Percentiles rank a stretch among this genome's conserved stretches.
phyloP scores from a whole-genome alignment of 257 asterid species.

The Parsonsia alboflavescens region DNA sequence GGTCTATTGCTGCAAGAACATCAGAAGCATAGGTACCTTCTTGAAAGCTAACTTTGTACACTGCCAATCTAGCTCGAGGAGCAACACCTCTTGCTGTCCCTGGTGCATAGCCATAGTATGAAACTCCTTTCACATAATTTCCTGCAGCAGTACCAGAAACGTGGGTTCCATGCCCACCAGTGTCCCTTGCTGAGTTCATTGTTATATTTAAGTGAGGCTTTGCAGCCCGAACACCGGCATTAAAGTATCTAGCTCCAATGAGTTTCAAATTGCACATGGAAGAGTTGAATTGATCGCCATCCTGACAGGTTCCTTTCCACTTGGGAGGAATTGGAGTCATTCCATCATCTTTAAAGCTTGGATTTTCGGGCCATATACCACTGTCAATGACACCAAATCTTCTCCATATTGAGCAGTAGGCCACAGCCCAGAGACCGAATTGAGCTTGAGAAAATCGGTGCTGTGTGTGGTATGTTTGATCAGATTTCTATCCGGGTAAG shows the following conservation, averaged over 20 bases:
- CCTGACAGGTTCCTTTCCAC: conserved; percentile 27
- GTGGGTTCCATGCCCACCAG: conserved; percentile 47
- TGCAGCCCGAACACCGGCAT: conserved; percentile 35
- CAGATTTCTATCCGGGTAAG: conserved; percentile 26
- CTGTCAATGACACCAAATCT: not conserved
- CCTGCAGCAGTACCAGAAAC: conserved; percentile 50
- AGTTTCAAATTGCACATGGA: conserved; percentile 44
- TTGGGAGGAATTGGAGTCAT: not conserved
- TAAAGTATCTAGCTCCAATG: conserved; percentile 49
- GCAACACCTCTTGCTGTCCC: conserved; percentile 39
- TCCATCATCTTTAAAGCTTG: conserved; percentile 2
- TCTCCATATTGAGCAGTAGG: conserved; percentile 41
- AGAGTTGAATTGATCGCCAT: conserved; percentile 34
- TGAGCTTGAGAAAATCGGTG: conserved; percentile 34
- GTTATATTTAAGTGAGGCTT: conserved; percentile 25
- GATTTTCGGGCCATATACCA: not conserved
- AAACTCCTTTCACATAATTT: conserved; percentile 31
- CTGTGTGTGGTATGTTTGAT: conserved; percentile 49
- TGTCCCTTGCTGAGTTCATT: conserved; percentile 48
- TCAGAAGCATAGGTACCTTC: conserved; percentile 37
- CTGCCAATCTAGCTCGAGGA: conserved; percentile 37
- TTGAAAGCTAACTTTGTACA: conserved; percentile 26
- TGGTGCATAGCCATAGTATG: conserved; percentile 43
- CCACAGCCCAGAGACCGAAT: conserved; percentile 38
- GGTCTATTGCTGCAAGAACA: conserved; percentile 50